Evolutionary conservation across 495 filamentous ascomycete species (phyloP).

Genomic region (Talaromyces ruber): DNA sequence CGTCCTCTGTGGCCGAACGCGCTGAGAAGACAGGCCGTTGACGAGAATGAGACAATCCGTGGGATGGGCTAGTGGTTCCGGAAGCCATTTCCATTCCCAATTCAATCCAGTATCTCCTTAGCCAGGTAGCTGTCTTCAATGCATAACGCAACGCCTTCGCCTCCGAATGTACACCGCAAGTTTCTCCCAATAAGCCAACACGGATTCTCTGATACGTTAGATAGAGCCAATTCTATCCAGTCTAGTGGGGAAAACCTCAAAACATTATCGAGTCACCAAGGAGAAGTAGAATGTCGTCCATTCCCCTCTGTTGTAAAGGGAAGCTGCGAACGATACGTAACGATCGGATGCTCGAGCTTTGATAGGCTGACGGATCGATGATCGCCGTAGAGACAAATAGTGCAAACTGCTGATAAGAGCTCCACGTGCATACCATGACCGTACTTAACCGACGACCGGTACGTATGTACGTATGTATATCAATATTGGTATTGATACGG

Average conservation of each 20-base stretch:
- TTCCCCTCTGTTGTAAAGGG: background rate
- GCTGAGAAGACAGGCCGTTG: constrained; percentile 44
- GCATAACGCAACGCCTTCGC: background rate
- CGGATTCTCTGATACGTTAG: background rate
- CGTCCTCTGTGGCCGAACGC: constrained; percentile 48
- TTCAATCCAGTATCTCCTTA: background rate
- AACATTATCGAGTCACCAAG: background rate
- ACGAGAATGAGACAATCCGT: constrained; percentile 18
- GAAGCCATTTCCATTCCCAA: background rate
- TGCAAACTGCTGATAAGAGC: background rate
- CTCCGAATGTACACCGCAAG: background rate
- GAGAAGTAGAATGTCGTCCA: background rate
- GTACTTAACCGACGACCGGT: background rate
- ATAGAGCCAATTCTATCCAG: background rate
- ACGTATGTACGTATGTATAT: background rate
- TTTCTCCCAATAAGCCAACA: background rate
- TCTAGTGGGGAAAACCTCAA: background rate
- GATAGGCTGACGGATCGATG: background rate
- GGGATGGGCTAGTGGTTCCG: background rate
- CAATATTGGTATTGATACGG: background rate
- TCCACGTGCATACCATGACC: background rate
- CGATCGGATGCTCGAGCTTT: background rate
- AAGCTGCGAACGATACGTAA: background rate
- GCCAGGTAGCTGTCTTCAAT: background rate
- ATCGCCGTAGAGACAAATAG: background rate